A percentile compares a stretch with the other conserved stretches of the same genome.
Conservation (phyloP, 1,139 yeast species). For the Sugiyamaella castrensis region DNA sequence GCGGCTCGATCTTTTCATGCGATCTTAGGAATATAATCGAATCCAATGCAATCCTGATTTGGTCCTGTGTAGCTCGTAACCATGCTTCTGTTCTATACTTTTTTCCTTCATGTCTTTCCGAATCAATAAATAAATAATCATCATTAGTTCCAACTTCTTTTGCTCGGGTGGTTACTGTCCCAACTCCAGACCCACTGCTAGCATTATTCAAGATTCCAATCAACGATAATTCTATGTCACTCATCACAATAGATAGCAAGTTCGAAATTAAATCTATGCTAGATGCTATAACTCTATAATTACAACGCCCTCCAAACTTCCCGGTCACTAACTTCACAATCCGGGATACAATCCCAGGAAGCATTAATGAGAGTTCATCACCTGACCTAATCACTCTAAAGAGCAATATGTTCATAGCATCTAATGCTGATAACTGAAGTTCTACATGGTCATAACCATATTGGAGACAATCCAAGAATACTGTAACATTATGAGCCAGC, state of each 20-base stretch:
- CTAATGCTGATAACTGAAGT: constrained; percentile 40
- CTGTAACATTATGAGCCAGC: constrained; percentile 48
- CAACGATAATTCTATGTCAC: constrained; percentile 38
- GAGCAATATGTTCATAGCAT: constrained; percentile 39
- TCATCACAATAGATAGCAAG: constrained; percentile 41
- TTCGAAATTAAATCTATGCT: constrained; percentile 38
- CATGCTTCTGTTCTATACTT: constrained; percentile 52
- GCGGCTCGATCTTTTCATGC: constrained; percentile 37
- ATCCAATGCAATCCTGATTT: constrained; percentile 44
- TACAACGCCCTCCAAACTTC: constrained; percentile 39
- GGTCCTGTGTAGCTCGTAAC: constrained; percentile 62
- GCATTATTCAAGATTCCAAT: constrained; percentile 6
- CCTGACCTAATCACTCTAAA: constrained; percentile 44
- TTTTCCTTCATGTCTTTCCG: constrained; percentile 9
- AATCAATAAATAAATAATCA: background rate
- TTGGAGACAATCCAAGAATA: constrained; percentile 41
- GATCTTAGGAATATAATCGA: constrained; percentile 26
- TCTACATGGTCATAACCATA: constrained; percentile 30
- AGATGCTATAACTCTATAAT: constrained; percentile 42
- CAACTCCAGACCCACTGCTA: background rate
- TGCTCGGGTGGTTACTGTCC: background rate
- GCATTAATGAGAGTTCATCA: constrained; percentile 49
- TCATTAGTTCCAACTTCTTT: background rate
- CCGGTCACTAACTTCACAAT: constrained; percentile 44
- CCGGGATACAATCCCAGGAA: constrained; percentile 57